phyloP scores from a whole-genome alignment of 305 asterid genomes.

The Fraxinus angustifolia region DNA sequence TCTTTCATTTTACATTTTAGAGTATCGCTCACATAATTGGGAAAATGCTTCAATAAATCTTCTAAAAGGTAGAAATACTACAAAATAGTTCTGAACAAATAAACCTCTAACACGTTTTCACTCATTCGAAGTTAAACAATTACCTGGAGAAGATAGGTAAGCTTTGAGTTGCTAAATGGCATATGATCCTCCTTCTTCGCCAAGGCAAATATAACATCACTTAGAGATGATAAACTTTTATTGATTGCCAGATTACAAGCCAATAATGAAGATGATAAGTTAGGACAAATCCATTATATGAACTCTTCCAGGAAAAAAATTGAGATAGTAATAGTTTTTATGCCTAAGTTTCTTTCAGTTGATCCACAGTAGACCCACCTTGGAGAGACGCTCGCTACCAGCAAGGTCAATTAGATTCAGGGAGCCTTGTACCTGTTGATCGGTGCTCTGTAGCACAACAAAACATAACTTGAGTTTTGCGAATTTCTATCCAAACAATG shows the following conservation, averaged over 20 bases:
- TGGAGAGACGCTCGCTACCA: conserved; percentile 96
- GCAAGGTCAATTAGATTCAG: conserved; percentile 92
- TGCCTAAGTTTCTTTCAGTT: conserved; percentile 95
- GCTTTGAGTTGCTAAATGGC: conserved; percentile 87
- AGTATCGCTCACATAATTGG: background rate
- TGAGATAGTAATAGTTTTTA: background rate
- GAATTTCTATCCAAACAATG: background rate
- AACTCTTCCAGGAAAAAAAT: background rate
- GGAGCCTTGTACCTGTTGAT: conserved; percentile 92
- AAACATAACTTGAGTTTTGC: background rate
- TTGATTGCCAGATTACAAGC: conserved; percentile 66
- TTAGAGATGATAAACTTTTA: conserved; percentile 81
- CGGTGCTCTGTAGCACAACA: conserved; percentile 62
- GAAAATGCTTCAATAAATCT: background rate
- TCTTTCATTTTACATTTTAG: background rate
- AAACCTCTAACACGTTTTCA: background rate
- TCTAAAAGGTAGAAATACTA: background rate
- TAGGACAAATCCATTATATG: background rate
- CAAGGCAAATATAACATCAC: conserved; percentile 91
- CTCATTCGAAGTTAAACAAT: background rate
- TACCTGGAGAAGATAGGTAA: conserved; percentile 98
- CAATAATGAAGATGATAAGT: background rate
- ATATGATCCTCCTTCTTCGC: conserved; percentile 92
- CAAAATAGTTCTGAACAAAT: background rate
- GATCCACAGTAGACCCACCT: conserved; percentile 88